These are phyloP conservation scores for Venturia nashicola DNA, from an alignment of 2,329 filamentous ascomycete genomes.

Conservation along the genomic window DNA sequence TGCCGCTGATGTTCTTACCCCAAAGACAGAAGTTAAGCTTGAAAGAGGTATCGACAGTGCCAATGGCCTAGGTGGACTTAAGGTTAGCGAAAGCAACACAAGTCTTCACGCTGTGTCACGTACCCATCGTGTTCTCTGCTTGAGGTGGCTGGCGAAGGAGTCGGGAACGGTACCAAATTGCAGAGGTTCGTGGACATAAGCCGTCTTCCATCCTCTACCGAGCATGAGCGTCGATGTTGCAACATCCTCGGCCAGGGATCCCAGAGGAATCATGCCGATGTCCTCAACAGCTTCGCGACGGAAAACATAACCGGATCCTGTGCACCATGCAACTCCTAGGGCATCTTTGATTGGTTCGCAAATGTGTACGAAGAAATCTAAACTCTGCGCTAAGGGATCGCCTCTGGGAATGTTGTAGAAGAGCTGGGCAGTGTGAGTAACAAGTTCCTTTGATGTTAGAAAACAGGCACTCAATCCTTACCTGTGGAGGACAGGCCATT, in stretches of 20 bases:
- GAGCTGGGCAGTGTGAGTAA: conserved; percentile 20
- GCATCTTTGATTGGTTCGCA: conserved; percentile 35
- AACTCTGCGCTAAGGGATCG: conserved; percentile 46
- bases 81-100: neutral
- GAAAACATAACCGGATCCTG: conserved; percentile 50
- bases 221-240: conserved; percentile 47
- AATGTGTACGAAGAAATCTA: conserved; percentile 47
- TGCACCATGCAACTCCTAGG: conserved; percentile 46
- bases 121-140: conserved; percentile 16
- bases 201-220: conserved; percentile 49
- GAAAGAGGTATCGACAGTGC: conserved; percentile 14
- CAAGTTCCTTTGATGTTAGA: neutral
- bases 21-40: conserved; percentile 16
- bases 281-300: conserved; percentile 47
- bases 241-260: conserved; percentile 49
- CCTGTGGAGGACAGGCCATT: conserved; percentile 46
- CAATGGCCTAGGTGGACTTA: conserved; percentile 11
- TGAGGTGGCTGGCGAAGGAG: conserved; percentile 14
- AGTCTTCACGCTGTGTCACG: neutral
- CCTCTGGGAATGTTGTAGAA: conserved; percentile 50
- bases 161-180: conserved; percentile 17
- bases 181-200: conserved; percentile 19
- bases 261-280: conserved; percentile 50
- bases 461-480: conserved; percentile 9
- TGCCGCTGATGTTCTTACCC: conserved; percentile 12